Evolutionary conservation across 208 protist genomes (phyloP), one percentile per base, ranked within the genome.

Genomic region (Phytomonas francai): DNA sequence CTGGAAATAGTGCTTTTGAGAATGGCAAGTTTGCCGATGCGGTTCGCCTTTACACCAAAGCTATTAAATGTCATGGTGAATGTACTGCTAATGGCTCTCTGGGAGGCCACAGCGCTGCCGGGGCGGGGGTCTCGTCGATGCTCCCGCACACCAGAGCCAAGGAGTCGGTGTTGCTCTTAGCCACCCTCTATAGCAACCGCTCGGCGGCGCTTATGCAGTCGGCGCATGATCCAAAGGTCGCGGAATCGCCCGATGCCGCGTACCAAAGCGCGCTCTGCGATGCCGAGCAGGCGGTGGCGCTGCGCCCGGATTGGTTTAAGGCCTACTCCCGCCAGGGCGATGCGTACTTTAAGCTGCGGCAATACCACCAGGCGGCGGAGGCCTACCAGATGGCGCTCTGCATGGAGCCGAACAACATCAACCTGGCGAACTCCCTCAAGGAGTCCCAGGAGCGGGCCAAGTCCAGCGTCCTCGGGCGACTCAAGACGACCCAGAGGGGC

Each of bases 141-240:
- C 30, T 0, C 9, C 2, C 19, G 16, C 25, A 1, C n/a, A 25
- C n/a, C 25, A 22, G 0, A 3, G 9, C 56, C 42, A 30, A 30
- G 34, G 34, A 7, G 28, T 62, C 22, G 14, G 22, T 0, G n/a
- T 28, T 33, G 63, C 71, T 92, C 25, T 76, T 92, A 57, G 79
- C 95, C n/a, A 82, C 93, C 9, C 74, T 98, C 32, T 87, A 94
- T 84, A 96, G 88, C 70, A 98, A 98, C 79, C 86, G 97, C 51
- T 96, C 92, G n/a, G 94, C 96, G n/a, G 81, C 86, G 25, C 95
- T 92, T 72, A 66, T 92, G 36, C 80, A 91, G 61, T 76, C 85
- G 3, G 76, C 79, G 6, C 84, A 93, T 36, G 39, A 49, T 19
- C 39, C 39, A 2, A 67, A 92, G 51, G 72, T 82, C 79, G 28